Base-by-base conservation (phyloP, 1,284 basidiomycete species). In the Ganoderma resinaceum region DNA sequence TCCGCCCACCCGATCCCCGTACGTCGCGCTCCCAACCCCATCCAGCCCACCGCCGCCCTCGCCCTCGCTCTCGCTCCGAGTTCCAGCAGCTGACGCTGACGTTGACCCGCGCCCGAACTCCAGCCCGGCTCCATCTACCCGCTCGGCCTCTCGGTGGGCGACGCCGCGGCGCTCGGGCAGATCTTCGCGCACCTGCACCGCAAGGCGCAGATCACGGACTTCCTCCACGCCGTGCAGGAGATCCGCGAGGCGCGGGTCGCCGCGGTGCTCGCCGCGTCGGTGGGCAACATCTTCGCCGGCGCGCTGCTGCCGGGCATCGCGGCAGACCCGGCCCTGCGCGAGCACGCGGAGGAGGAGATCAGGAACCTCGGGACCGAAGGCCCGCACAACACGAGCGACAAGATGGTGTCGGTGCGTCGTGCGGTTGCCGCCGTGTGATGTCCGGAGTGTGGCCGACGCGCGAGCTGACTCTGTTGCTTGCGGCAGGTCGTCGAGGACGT, bases 91-190 rank as follows among this genome's bases (percentile, higher is more conserved):
- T n/a, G n/a, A n/a, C n/a, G n/a, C n/a, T n/a, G n/a, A n/a, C n/a
- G n/a, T n/a, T n/a, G n/a, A n/a, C n/a, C n/a, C n/a, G 3, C 11
- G 3, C 26, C 31, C 2, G 7, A 33, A 33, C 55, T 6, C 18
- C 72, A 90, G 88, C 80, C 84, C 20, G 87, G 88, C 14, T 82
- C 85, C 0, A 78, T 85, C 12, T 89, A 90, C 74, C 79, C 82
- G 8, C 77, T 81, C 20, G 84, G 83, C 9, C 83, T 90, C 77
- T 78, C 83, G 7, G 74, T 89, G 5, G 89, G 90, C 76, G 89
- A 90, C 69, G 86, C 82, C 3, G 86, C 86, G 2, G 84, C 87
- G 8, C 81, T 90, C 8, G 89, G 83, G 23, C 85, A 83, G 55
- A 78, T 91, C 5, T 89, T 91, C 76, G 84, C 85, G 8, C 86